Evolutionary conservation across 2,329 filamentous ascomycete species (phyloP).

Genomic region (Lachnellula suecica): DNA sequence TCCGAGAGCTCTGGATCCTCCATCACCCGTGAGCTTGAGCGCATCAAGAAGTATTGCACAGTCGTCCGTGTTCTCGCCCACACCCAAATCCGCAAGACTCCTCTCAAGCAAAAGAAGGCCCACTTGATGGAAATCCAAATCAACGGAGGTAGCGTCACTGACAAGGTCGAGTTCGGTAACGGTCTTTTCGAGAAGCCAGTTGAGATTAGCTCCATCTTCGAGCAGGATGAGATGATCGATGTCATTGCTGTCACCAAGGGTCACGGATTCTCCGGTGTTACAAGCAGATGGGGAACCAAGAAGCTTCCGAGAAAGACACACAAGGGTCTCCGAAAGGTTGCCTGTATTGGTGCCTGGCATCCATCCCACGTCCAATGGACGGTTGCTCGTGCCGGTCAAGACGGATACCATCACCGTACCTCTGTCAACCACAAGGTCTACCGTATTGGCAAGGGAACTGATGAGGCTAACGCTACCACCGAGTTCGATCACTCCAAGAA

Average conservation of each 20-base stretch:
- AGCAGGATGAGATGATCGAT: slow-evolving; percentile 99
- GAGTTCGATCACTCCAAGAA: slow-evolving; percentile 98
- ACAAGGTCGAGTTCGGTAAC: slow-evolving; percentile 96
- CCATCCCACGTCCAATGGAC: slow-evolving; percentile 99
- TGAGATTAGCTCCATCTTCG: slow-evolving; percentile 89
- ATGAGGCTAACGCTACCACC: slow-evolving; percentile 90
- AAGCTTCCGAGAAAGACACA: slow-evolving; percentile 99
- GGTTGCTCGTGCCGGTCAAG: slow-evolving; percentile 99
- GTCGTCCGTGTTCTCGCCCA: slow-evolving; percentile 98
- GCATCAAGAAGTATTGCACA: slow-evolving; percentile 99
- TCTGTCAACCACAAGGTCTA: slow-evolving; percentile 99
- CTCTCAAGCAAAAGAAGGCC: slow-evolving; percentile 99
- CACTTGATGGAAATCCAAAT: slow-evolving; percentile 99
- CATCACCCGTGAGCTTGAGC: slow-evolving; percentile 96
- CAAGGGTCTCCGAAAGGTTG: slow-evolving; percentile 99
- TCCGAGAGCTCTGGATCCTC: slow-evolving; percentile 87
- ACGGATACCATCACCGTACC: slow-evolving; percentile 99
- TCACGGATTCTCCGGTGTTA: slow-evolving; percentile 98
- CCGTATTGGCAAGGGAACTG: slow-evolving; percentile 90
- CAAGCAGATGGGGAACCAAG: slow-evolving; percentile 98
- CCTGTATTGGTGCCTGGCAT: slow-evolving; percentile 99
- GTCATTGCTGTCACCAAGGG: slow-evolving; percentile 99
- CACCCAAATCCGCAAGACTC: slow-evolving; percentile 98
- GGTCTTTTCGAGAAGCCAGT: slow-evolving; percentile 99
- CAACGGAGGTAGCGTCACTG: slow-evolving; percentile 93